Evolutionary conservation across 495 filamentous ascomycete genomes (phyloP), one percentile per base, ranked within the genome.

Genomic region (Hyphodiscus hymeniophilus): DNA sequence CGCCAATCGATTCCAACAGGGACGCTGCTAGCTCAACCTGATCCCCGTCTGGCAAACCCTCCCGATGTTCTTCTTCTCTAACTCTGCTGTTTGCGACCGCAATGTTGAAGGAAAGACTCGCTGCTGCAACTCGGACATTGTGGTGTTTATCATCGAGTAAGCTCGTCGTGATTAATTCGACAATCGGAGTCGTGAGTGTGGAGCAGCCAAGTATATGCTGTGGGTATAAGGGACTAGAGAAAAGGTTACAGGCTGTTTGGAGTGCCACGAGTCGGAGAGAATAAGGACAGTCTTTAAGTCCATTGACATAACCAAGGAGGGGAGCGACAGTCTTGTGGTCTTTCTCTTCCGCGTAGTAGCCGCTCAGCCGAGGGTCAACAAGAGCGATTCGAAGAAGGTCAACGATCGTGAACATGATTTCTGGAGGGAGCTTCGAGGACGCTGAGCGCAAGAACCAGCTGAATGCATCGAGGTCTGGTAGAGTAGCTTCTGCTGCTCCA

Each of bases 41-140:
- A 45, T 81, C 75, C 7, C 68, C 75, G 46, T 87, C 82, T 0
- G 76, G 59, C 3, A 96, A 62, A 0, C 69, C 65, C 24, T 89
- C 83, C 2, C 70, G 63, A 3, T 73, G 60, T 7, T 74, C 70
- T 15, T 75, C 70, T 15, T 72, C 70, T 20, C 88, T 77, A 31
- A 74, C 65, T 39, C 75, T 74, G 58, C 82, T 80, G 56, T 89
- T 87, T 7, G 80, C 72, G 7, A 75, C 63, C 0, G 87, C 76
- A 3, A 97, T 61, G 49, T 96, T 95, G 64, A 90, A 90, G 1
- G 85, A 76, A n/a, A 96, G 65, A 0, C 83, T 84, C 13, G 89
- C 75, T 0, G 89, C 87, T 5, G 87, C 84, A 12, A 89, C 85
- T 24, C 90, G 81, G 10, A 74, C 59, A 38, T 66, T 72, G 43